These are phyloP conservation scores for Allodekkera sacchari DNA, from an alignment of 805 yeast species.

Conservation along the genomic window DNA sequence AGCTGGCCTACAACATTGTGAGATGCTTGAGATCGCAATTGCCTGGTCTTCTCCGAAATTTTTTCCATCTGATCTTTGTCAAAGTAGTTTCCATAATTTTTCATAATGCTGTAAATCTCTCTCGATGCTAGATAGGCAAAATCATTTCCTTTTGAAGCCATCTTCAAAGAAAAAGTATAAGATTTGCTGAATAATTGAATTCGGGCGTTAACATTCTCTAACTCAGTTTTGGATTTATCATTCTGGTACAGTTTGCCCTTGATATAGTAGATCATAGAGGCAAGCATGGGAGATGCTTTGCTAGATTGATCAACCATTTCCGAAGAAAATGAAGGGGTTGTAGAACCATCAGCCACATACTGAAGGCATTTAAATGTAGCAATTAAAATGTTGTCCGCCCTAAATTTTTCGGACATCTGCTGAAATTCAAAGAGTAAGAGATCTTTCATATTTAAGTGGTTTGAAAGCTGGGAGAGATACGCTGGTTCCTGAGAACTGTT, in stretches of 20 bases:
- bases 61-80: not conserved
- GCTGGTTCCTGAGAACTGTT: slow-evolving; percentile 11
- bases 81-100: slow-evolving; percentile 10
- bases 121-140: slow-evolving; percentile 9
- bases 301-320: not conserved
- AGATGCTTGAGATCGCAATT: too few species aligned
- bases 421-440: slow-evolving; percentile 9
- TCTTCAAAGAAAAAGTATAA: slow-evolving; percentile 10
- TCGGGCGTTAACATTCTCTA: slow-evolving; percentile 12
- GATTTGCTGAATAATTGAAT: slow-evolving; percentile 14
- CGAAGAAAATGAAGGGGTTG: not conserved
- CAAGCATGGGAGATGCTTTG: slow-evolving; percentile 15
- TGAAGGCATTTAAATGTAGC: not conserved
- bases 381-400: not conserved
- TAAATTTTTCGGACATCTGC: not conserved
- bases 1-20: too few species aligned
- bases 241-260: slow-evolving; percentile 10
- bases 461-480: slow-evolving; percentile 14
- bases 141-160: slow-evolving; percentile 3
- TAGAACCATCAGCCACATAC: slow-evolving; percentile 1
- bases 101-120: slow-evolving; percentile 9
- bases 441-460: slow-evolving; percentile 13
- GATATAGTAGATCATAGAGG: slow-evolving; percentile 18
- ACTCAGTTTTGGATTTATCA: slow-evolving; percentile 8
- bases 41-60: too few species aligned